Percentiles rank a stretch among this genome's conserved stretches.
These are phyloP conservation scores for Aspergillus fructus DNA, from an alignment of 2,329 filamentous ascomycete genomes.

Conservation along the genomic window DNA sequence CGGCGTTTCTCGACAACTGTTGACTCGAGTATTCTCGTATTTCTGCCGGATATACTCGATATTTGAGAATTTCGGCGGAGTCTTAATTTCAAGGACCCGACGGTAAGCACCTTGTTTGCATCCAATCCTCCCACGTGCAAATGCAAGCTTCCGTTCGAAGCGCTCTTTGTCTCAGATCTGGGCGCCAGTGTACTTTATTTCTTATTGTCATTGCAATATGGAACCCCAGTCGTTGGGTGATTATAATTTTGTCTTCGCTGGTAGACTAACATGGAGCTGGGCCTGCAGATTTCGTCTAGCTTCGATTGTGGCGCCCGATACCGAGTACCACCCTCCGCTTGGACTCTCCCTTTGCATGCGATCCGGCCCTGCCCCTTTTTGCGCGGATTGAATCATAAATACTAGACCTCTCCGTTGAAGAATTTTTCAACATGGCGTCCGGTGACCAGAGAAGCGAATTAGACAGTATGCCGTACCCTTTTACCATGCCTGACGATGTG, in stretches of 20 bases:
- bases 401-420: not conserved
- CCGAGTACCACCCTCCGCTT: too few species aligned
- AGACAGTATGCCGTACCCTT: conserved; percentile 12
- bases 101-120: conserved; percentile 7
- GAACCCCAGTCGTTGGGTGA: not conserved
- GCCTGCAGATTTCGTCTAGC: not conserved
- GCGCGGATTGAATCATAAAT: not conserved
- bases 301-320: not conserved
- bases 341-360: not conserved
- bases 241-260: not conserved
- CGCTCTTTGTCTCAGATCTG: not conserved
- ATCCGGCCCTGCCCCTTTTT: not conserved
- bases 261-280: not conserved
- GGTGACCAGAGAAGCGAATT: conserved; percentile 12
- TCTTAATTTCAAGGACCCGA: not conserved
- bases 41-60: not conserved
- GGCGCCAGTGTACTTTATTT: not conserved
- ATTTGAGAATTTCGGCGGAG: not conserved
- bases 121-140: not conserved
- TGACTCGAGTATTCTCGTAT: not conserved
- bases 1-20: not conserved
- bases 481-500: not conserved
- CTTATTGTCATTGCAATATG: not conserved
- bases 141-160: not conserved
- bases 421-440: conserved; percentile 17